These are phyloP conservation scores for Sistotremastrum niveocremeum DNA, from an alignment of 768 basidiomycete genomes.

Conservation along the genomic window DNA sequence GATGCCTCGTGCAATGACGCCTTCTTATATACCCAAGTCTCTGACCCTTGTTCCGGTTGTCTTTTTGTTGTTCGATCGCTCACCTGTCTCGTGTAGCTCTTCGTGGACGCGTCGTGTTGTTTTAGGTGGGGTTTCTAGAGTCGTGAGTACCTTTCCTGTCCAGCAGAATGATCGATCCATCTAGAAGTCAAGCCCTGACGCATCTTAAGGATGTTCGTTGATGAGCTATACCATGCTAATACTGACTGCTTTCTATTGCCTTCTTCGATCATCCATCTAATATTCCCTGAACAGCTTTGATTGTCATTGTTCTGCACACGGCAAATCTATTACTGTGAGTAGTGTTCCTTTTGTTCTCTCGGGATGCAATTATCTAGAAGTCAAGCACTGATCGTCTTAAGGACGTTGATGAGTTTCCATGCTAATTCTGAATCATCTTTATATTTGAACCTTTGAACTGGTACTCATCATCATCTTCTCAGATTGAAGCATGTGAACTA, in stretches of 20 bases:
- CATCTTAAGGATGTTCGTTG: conserved; percentile 59
- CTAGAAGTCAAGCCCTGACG: conserved; percentile 90
- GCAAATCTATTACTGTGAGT: too few species aligned
- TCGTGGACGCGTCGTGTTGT: conserved; percentile 6
- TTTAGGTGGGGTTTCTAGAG: neutral
- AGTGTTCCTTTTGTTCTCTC: too few species aligned
- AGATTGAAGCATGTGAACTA: too few species aligned
- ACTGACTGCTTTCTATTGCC: conserved; percentile 29
- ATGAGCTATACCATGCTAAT: conserved; percentile 84
- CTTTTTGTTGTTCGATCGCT: conserved; percentile 5
- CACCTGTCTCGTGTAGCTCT: conserved; percentile 1
- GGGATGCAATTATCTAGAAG: too few species aligned
- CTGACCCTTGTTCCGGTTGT: conserved; percentile 34
- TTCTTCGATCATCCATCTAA: too few species aligned
- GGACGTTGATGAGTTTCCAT: too few species aligned
- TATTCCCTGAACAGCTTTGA: too few species aligned
- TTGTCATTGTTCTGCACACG: too few species aligned
- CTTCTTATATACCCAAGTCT: conserved; percentile 84
- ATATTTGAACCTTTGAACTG: too few species aligned
- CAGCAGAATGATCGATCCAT: conserved; percentile 45
- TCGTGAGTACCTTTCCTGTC: conserved; percentile 22
- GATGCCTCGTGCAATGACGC: conserved; percentile 59
- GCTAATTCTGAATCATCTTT: too few species aligned
- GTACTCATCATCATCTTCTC: too few species aligned
- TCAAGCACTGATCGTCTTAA: too few species aligned